phyloP scores from a whole-genome alignment of 441 rosid species.

The Kokia cookei region DNA sequence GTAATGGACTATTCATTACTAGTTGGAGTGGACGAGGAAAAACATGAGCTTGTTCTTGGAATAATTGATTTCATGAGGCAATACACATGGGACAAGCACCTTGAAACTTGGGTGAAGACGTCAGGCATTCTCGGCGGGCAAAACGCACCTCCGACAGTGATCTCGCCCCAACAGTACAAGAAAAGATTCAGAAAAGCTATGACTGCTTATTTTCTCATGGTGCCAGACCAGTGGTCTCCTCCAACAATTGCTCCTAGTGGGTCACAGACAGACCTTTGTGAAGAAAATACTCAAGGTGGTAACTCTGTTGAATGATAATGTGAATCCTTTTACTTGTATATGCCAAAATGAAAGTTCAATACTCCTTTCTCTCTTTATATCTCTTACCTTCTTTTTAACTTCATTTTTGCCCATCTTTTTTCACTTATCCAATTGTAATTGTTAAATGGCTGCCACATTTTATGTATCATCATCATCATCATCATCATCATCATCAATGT shows the following conservation, averaged over 20 bases:
- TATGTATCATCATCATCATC: neutral
- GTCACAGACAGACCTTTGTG: conserved; percentile 38
- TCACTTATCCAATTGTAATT: neutral
- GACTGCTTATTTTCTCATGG: conserved; percentile 72
- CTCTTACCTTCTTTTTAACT: neutral
- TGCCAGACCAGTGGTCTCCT: conserved; percentile 76
- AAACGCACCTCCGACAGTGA: conserved; percentile 59
- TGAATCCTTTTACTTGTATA: conserved; percentile 14
- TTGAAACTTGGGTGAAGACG: conserved; percentile 73
- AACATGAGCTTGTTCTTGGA: conserved; percentile 61
- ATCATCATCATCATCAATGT: neutral
- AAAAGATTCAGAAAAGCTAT: conserved; percentile 75
- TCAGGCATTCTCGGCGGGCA: conserved; percentile 63
- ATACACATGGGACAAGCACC: conserved; percentile 86
- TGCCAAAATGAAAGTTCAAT: conserved; percentile 14
- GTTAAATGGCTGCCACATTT: neutral
- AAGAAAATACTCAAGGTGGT: conserved; percentile 28
- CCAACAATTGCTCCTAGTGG: conserved; percentile 30
- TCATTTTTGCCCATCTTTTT: neutral
- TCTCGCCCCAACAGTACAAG: conserved; percentile 73
- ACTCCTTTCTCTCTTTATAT: neutral
- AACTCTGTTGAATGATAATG: conserved; percentile 13
- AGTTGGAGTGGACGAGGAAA: conserved; percentile 64
- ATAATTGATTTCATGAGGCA: conserved; percentile 77
- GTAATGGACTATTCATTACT: conserved; percentile 80